Percentiles rank a stretch among this genome's conserved stretches.
These are phyloP conservation scores for Aspergillus panamensis DNA, from an alignment of 495 filamentous ascomycete species.

Conservation along the genomic window DNA sequence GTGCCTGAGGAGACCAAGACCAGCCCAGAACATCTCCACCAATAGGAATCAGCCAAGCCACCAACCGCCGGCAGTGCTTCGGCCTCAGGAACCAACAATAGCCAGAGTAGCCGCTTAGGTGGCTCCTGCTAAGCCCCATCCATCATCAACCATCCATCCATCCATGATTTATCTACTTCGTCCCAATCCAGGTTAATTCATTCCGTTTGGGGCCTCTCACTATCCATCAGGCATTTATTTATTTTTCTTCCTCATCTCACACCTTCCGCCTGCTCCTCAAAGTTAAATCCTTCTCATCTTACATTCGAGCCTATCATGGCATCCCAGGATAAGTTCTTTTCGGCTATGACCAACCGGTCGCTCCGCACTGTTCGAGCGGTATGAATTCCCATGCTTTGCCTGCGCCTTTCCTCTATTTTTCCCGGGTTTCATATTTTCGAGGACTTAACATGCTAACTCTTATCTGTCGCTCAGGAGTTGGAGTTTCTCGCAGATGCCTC, in stretches of 20 bases:
- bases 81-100: conserved; percentile 23
- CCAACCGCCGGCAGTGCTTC: neutral
- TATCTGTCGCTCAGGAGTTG: conserved; percentile 63
- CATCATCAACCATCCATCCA: conserved; percentile 10
- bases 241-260: neutral
- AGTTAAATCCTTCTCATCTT: neutral
- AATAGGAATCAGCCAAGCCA: conserved; percentile 11
- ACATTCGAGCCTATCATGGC: conserved; percentile 32
- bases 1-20: conserved; percentile 9
- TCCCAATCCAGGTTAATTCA: neutral
- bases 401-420: neutral
- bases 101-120: neutral
- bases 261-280: neutral
- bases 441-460: conserved; percentile 4
- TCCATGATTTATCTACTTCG: conserved; percentile 6
- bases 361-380: conserved; percentile 82
- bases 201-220: neutral
- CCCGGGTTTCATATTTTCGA: neutral
- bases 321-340: conserved; percentile 35
- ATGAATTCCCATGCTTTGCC: conserved; percentile 27
- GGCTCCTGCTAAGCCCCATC: conserved; percentile 5
- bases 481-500: conserved; percentile 79
- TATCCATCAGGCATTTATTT: conserved; percentile 2
- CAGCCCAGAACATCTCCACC: conserved; percentile 7
- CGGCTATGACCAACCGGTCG: conserved; percentile 70